Evolutionary conservation across 768 basidiomycete genomes (phyloP).

Genomic region (Phaffia tasmanica): DNA sequence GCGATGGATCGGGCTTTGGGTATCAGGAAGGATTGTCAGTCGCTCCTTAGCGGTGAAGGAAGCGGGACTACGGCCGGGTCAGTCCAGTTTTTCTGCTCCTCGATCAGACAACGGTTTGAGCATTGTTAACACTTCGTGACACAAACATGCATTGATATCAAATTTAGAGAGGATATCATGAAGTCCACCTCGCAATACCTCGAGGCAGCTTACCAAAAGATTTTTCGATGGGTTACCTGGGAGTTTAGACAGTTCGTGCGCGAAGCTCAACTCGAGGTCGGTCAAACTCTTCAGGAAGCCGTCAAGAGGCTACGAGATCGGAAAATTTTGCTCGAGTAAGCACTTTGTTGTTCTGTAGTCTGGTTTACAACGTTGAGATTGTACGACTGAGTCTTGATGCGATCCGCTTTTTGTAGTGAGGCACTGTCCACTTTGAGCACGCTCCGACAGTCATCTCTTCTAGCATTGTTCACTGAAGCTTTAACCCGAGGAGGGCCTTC

Average conservation of each 20-base stretch:
- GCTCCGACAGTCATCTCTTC: slow-evolving; percentile 67
- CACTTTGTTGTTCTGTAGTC: slow-evolving; percentile 16
- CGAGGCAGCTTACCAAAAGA: slow-evolving; percentile 82
- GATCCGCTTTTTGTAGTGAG: slow-evolving; percentile 45
- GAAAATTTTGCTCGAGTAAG: slow-evolving; percentile 64
- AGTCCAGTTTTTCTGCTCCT: slow-evolving; percentile 19
- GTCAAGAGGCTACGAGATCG: slow-evolving; percentile 62
- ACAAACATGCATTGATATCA: slow-evolving; percentile 6
- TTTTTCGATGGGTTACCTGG: slow-evolving; percentile 69
- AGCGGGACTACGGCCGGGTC: slow-evolving; percentile 68
- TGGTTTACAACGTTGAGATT: slow-evolving; percentile 29
- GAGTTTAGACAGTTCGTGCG: slow-evolving; percentile 71
- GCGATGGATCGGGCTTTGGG: slow-evolving; percentile 76
- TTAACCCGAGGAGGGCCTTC: slow-evolving; percentile 78
- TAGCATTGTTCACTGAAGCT: slow-evolving; percentile 72
- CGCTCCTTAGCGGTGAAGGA: slow-evolving; percentile 59
- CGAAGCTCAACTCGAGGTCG: slow-evolving; percentile 48
- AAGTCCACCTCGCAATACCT: slow-evolving; percentile 64
- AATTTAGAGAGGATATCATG: slow-evolving; percentile 83
- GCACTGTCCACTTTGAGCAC: slow-evolving; percentile 63
- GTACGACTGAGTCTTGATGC: slow-evolving; percentile 1
- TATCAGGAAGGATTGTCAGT: slow-evolving; percentile 72
- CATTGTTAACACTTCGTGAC: neutral
- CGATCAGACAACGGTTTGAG: too few relatives aligned
- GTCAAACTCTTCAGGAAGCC: slow-evolving; percentile 51